These are phyloP conservation scores for Aspergillus tubingensis DNA, from an alignment of 2,329 filamentous ascomycete species.

Conservation along the genomic window DNA sequence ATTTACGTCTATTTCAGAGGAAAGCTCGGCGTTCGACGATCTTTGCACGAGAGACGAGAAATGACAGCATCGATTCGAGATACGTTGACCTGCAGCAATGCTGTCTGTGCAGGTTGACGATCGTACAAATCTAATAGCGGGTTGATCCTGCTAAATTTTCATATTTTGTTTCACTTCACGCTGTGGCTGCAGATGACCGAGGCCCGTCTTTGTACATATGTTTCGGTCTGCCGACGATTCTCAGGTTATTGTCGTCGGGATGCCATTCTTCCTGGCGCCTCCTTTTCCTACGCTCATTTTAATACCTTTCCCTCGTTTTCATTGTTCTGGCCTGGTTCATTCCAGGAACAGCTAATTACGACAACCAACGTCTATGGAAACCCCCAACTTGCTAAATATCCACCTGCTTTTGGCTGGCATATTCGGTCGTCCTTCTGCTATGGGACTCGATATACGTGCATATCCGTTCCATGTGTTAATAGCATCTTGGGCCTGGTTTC, in stretches of 20 bases:
- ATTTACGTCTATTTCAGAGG: conserved; percentile 22
- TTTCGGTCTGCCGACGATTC: conserved; percentile 14
- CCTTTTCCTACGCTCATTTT: conserved; percentile 12
- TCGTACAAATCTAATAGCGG: conserved; percentile 26
- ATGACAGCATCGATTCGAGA: conserved; percentile 31
- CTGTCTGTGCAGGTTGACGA: conserved; percentile 17
- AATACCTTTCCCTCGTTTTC: conserved; percentile 6
- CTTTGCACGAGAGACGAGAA: conserved; percentile 35
- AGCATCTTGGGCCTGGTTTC: too few species aligned
- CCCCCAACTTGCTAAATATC: neutral
- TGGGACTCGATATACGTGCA: neutral
- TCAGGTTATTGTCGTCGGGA: conserved; percentile 11
- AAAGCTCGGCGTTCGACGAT: conserved; percentile 30
- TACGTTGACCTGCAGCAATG: conserved; percentile 17
- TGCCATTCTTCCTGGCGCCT: conserved; percentile 2
- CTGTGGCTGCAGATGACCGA: conserved; percentile 8
- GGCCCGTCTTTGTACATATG: conserved; percentile 25
- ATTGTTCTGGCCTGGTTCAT: neutral
- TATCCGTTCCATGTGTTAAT: too few species aligned
- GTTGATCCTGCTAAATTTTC: conserved; percentile 21
- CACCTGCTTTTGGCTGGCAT: neutral
- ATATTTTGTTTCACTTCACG: conserved; percentile 13
- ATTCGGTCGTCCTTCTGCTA: neutral
- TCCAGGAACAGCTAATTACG: conserved; percentile 2
- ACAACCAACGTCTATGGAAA: neutral